Percentiles rank a stretch among this genome's conserved stretches.
phyloP scores from a whole-genome alignment of 768 basidiomycete species.

The Tricholoma sp. region DNA sequence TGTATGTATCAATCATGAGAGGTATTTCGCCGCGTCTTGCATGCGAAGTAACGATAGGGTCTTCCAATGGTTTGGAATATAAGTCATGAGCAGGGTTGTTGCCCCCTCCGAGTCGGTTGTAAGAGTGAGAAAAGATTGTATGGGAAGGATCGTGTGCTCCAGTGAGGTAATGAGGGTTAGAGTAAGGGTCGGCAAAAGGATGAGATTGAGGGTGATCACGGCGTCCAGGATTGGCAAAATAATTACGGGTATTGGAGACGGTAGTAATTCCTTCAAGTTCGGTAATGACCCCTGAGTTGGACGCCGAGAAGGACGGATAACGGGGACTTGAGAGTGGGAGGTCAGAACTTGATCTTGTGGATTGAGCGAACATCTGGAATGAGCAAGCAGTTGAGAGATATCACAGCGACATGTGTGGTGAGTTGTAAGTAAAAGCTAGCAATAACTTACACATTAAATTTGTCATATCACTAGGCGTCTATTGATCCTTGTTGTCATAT shows the following conservation, averaged over 20 bases:
- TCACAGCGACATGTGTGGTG: conserved; percentile 3
- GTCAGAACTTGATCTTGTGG: conserved; percentile 5
- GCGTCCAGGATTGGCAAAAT: conserved; percentile 1
- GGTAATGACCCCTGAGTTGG: conserved; percentile 1
- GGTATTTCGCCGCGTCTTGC: conserved; percentile 4
- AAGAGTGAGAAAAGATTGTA: conserved; percentile 2
- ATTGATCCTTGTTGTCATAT: conserved; percentile 2
- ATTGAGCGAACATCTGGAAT: conserved; percentile 6
- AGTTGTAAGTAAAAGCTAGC: background rate
- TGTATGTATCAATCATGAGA: conserved; percentile 3
- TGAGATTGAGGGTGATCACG: conserved; percentile 3
- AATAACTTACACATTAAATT: background rate
- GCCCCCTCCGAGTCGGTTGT: background rate
- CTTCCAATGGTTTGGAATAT: background rate
- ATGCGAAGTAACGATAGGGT: background rate
- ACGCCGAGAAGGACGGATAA: conserved; percentile 1
- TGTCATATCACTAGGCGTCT: background rate
- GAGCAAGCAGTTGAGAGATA: background rate
- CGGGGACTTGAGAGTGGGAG: background rate
- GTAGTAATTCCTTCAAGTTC: background rate
- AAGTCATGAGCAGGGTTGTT: background rate
- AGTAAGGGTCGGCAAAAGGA: conserved; percentile 3
- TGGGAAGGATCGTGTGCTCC: background rate
- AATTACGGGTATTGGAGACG: background rate
- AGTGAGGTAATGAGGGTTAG: conserved; percentile 4